Percentiles rank a stretch among this genome's conserved stretches.
phyloP scores from a whole-genome alignment of 441 rosid genomes.

The Erysimum cheiri region DNA sequence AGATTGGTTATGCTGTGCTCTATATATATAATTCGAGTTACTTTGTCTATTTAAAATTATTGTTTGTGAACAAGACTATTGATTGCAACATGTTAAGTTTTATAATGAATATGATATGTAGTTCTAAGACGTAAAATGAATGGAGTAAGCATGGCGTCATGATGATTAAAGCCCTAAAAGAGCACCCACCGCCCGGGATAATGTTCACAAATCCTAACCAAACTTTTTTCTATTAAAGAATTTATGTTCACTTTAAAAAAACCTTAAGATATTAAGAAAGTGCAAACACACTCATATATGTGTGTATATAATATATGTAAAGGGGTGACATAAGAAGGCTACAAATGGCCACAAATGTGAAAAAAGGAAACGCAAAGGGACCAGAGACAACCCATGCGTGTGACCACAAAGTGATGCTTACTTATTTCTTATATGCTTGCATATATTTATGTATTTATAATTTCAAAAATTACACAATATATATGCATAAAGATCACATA shows the following conservation, averaged over 20 bases:
- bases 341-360: conserved; percentile 46
- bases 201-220: conserved; percentile 39
- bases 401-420: conserved; percentile 48
- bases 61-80: conserved; percentile 5
- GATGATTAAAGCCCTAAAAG: conserved; percentile 48
- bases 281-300: conserved; percentile 41
- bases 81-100: not conserved
- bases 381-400: conserved; percentile 53
- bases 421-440: conserved; percentile 37
- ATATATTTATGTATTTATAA: not conserved
- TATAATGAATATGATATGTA: conserved; percentile 1
- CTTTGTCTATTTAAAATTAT: not conserved
- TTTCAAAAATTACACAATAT: not conserved
- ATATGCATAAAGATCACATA: conserved; percentile 5
- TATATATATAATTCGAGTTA: conserved; percentile 9
- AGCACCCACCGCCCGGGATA: conserved; percentile 39
- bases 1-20: not conserved
- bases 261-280: conserved; percentile 42
- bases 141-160: conserved; percentile 45
- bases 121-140: not conserved
- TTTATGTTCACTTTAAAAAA: conserved; percentile 29
- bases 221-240: conserved; percentile 29
- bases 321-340: conserved; percentile 43
- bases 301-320: conserved; percentile 32
- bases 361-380: conserved; percentile 42